Evolutionary conservation across 495 filamentous ascomycete genomes (phyloP).

Genomic region (Penicillium malachiteum): DNA sequence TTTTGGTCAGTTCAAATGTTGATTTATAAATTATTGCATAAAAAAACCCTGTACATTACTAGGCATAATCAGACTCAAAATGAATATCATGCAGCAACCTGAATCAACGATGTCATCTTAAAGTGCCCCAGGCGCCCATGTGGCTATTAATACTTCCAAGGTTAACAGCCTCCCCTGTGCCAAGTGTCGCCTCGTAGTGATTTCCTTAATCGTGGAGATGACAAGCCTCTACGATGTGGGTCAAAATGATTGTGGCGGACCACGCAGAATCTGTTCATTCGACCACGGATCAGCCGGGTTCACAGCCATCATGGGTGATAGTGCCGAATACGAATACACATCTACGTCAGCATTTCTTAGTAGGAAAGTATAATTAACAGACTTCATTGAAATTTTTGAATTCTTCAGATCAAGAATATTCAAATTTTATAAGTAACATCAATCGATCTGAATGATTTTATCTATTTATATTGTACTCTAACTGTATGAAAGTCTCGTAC

Average conservation of each 20-base stretch:
- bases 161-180: neutral
- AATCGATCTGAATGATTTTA: too few species aligned
- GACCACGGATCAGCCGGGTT: conserved; percentile 2
- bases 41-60: too few species aligned
- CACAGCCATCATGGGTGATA: neutral
- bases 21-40: too few species aligned
- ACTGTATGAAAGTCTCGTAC: too few species aligned
- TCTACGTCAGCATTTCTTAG: neutral
- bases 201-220: neutral
- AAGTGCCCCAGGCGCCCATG: too few species aligned
- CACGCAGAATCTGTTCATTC: neutral
- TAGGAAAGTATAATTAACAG: neutral
- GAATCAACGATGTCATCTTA: neutral
- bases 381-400: neutral
- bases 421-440: too few species aligned
- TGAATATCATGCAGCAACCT: too few species aligned
- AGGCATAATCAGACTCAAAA: too few species aligned
- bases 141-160: too few species aligned
- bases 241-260: neutral
- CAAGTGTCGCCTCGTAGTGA: neutral
- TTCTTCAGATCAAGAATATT: too few species aligned
- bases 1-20: too few species aligned
- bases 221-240: conserved; percentile 3
- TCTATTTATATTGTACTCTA: too few species aligned
- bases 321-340: conserved; percentile 1